These are phyloP conservation scores for Fibroporia radiculosa DNA, from an alignment of 768 basidiomycete species.

Conservation along the genomic window DNA sequence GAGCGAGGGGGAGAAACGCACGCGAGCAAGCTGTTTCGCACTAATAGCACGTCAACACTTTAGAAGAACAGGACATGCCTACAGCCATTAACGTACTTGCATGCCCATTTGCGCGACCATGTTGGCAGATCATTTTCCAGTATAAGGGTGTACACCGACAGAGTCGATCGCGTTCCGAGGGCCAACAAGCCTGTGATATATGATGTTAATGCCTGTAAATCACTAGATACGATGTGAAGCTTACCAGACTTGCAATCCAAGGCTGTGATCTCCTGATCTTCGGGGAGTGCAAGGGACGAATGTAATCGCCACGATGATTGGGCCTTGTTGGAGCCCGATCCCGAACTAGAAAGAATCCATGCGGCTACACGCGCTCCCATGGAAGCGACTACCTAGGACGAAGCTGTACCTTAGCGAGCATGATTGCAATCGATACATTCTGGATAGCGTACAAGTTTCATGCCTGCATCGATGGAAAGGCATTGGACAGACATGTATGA, in stretches of 20 bases:
- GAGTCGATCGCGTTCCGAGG: constrained; percentile 48
- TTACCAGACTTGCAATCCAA: constrained; percentile 72
- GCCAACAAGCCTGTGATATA: constrained; percentile 58
- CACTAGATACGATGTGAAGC: not conserved
- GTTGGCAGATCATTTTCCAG: constrained; percentile 77
- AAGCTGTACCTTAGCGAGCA: not conserved
- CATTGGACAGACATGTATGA: constrained; percentile 42
- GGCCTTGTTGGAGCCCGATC: constrained; percentile 18
- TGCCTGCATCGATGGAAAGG: constrained; percentile 65
- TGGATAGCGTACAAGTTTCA: constrained; percentile 63
- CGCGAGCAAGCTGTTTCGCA: constrained; percentile 30
- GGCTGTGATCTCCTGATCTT: constrained; percentile 45
- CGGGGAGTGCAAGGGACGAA: constrained; percentile 65
- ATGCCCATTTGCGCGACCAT: constrained; percentile 76
- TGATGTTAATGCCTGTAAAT: constrained; percentile 20
- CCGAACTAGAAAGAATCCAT: constrained; percentile 66
- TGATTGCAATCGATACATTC: not conserved
- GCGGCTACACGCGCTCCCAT: constrained; percentile 61
- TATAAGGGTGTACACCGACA: constrained; percentile 72
- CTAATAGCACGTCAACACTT: not conserved
- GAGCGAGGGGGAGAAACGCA: constrained; percentile 68
- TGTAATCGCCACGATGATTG: constrained; percentile 71
- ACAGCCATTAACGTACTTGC: constrained; percentile 35
- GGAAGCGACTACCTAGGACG: constrained; percentile 61
- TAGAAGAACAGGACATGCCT: not conserved